phyloP scores from a whole-genome alignment of 805 yeast species.

The Zygosaccharomyces lentus region DNA sequence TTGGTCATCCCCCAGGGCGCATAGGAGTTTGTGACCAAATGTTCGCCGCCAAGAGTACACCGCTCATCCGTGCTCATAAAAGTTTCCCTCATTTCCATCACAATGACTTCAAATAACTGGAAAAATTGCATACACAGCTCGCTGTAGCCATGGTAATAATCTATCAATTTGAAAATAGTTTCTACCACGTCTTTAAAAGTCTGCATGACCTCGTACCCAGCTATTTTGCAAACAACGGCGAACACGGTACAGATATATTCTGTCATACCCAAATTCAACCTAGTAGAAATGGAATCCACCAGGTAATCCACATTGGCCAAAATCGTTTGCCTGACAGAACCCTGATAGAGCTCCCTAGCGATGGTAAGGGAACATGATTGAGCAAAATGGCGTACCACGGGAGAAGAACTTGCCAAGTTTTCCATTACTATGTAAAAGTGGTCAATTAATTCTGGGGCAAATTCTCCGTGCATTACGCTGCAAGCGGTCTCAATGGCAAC shows the following conservation, averaged over 20 bases:
- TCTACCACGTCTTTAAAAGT: conserved; percentile 70
- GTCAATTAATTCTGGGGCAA: conserved; percentile 60
- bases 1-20: conserved; percentile 60
- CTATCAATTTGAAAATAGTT: conserved; percentile 71
- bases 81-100: conserved; percentile 42
- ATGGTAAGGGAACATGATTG: conserved; percentile 49
- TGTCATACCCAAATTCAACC: conserved; percentile 63
- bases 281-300: conserved; percentile 69
- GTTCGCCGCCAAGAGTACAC: conserved; percentile 16
- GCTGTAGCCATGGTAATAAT: conserved; percentile 79
- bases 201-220: conserved; percentile 61
- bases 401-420: conserved; percentile 55
- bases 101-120: conserved; percentile 58
- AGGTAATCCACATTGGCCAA: conserved; percentile 73
- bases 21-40: conserved; percentile 30
- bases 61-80: conserved; percentile 23
- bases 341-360: conserved; percentile 48
- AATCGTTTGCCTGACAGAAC: conserved; percentile 54
- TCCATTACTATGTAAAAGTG: conserved; percentile 69
- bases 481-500: conserved; percentile 18
- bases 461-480: conserved; percentile 33
- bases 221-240: conserved; percentile 61
- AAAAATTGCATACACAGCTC: conserved; percentile 70
- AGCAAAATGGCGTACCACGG: conserved; percentile 47
- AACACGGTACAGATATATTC: conserved; percentile 72